Evolutionary conservation across 805 yeast genomes (phyloP).

Genomic region (Pachysolen tannophilus): DNA sequence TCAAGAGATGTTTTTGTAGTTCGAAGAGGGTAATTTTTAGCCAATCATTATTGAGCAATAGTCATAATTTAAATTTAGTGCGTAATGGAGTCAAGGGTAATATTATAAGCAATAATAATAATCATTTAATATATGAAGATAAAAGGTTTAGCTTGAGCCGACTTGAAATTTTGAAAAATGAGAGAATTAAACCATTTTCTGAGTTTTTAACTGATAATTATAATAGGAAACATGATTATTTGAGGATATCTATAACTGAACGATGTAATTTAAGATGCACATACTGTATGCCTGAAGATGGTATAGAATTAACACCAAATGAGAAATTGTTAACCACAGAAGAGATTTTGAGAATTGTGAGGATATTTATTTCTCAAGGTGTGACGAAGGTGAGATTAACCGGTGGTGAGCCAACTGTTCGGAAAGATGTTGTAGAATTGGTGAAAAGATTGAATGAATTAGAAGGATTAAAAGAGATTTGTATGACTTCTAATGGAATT

Average conservation of each 20-base stretch:
- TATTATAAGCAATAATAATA: too few species aligned
- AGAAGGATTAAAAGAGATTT: conserved; percentile 37
- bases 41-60: too few species aligned
- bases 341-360: conserved; percentile 36
- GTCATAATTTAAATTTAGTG: too few species aligned
- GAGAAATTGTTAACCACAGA: conserved; percentile 30
- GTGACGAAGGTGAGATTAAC: conserved; percentile 44
- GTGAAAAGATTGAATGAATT: conserved; percentile 29
- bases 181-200: conserved; percentile 26
- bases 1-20: too few species aligned
- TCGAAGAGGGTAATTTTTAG: too few species aligned
- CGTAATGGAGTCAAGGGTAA: too few species aligned
- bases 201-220: conserved; percentile 36
- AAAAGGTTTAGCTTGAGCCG: too few species aligned
- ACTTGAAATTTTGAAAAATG: too few species aligned
- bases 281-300: conserved; percentile 54
- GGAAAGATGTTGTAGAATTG: conserved; percentile 39
- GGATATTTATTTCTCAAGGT: conserved; percentile 37
- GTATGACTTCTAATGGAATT: conserved; percentile 45
- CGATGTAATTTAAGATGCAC: conserved; percentile 38
- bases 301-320: conserved; percentile 38
- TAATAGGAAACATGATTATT: conserved; percentile 38
- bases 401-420: conserved; percentile 51
- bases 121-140: too few species aligned
- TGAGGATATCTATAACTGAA: conserved; percentile 44